These are phyloP conservation scores for Tolypocladium tropicale DNA, from an alignment of 2,329 filamentous ascomycete genomes.

Conservation along the genomic window DNA sequence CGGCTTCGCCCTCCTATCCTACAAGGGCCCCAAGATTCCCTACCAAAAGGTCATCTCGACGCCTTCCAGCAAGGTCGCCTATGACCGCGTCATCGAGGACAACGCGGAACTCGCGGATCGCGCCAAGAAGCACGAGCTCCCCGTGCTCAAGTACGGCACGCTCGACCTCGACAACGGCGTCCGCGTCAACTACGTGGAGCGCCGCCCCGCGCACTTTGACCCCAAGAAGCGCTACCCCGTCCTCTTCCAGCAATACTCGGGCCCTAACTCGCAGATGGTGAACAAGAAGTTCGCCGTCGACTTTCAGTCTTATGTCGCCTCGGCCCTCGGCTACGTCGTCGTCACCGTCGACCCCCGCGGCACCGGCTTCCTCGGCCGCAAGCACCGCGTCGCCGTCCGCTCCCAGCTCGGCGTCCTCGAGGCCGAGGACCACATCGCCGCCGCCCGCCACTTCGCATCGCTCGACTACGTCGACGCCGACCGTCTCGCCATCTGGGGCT, in stretches of 20 bases:
- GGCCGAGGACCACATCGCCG: slow-evolving; percentile 81
- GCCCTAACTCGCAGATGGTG: slow-evolving; percentile 86
- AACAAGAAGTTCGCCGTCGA: slow-evolving; percentile 71
- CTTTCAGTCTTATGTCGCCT: slow-evolving; percentile 84
- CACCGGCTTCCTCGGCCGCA: slow-evolving; percentile 81
- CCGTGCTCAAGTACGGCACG: slow-evolving; percentile 71
- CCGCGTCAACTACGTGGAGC: slow-evolving; percentile 64
- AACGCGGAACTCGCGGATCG: slow-evolving; percentile 61
- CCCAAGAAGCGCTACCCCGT: slow-evolving; percentile 80
- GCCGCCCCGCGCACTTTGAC: slow-evolving; percentile 82
- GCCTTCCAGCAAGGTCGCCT: slow-evolving; percentile 53
- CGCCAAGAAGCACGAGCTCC: slow-evolving; percentile 69
- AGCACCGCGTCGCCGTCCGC: slow-evolving; percentile 70
- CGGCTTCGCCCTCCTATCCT: slow-evolving; percentile 75
- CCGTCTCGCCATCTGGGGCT: slow-evolving; percentile 91
- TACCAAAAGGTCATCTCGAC: slow-evolving; percentile 88
- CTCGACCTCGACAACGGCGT: slow-evolving; percentile 72
- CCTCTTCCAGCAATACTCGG: slow-evolving; percentile 89
- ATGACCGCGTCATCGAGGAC: slow-evolving; percentile 65
- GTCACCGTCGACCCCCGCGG: slow-evolving; percentile 91
- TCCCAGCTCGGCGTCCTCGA: slow-evolving; percentile 80
- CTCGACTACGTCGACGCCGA: slow-evolving; percentile 75
- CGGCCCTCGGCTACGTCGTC: slow-evolving; percentile 80
- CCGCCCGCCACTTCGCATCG: slow-evolving; percentile 71
- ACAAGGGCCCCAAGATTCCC: slow-evolving; percentile 75